Percentiles rank a stretch among this genome's conserved stretches.
phyloP scores from a whole-genome alignment of 1,284 basidiomycete genomes.

The Cryptococcus floricola region DNA sequence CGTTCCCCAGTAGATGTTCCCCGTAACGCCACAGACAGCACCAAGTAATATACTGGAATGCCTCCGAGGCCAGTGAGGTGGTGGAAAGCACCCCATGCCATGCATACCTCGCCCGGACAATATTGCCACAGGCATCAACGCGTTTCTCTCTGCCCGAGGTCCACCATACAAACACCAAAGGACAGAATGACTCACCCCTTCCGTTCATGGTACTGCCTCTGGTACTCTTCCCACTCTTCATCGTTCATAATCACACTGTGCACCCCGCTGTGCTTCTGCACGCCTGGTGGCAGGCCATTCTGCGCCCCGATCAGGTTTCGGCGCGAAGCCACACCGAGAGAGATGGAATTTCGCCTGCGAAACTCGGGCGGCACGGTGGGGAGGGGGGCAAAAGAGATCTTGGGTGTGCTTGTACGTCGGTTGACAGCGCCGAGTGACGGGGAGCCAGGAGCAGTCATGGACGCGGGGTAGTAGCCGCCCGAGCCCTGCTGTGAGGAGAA shows the following conservation, averaged over 20 bases:
- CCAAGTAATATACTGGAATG: too few relatives aligned
- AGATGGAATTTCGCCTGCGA: constrained; percentile 42
- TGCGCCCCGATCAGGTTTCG: constrained; percentile 37
- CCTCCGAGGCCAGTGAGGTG: too few relatives aligned
- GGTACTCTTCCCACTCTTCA: constrained; percentile 45
- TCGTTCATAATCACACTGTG: constrained; percentile 41
- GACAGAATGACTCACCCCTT: constrained; percentile 23
- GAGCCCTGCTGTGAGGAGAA: not conserved
- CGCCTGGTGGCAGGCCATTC: constrained; percentile 5
- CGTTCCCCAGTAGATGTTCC: not conserved
- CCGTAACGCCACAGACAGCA: too few relatives aligned
- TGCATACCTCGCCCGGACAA: too few relatives aligned
- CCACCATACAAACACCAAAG: too few relatives aligned
- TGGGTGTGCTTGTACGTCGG: constrained; percentile 7
- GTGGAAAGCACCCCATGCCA: too few relatives aligned
- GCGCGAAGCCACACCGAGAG: constrained; percentile 42
- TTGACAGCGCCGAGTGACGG: not conserved
- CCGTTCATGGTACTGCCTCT: constrained; percentile 28
- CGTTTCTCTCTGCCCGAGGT: too few relatives aligned
- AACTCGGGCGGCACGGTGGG: constrained; percentile 39
- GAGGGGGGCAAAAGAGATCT: constrained; percentile 35
- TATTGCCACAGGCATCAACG: too few relatives aligned
- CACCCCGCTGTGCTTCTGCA: constrained; percentile 1
- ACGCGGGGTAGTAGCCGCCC: not conserved
- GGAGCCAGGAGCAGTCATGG: constrained; percentile 3